These are phyloP conservation scores for Geotrichum siamense DNA, from an alignment of 1,139 yeast genomes.

Conservation along the genomic window DNA sequence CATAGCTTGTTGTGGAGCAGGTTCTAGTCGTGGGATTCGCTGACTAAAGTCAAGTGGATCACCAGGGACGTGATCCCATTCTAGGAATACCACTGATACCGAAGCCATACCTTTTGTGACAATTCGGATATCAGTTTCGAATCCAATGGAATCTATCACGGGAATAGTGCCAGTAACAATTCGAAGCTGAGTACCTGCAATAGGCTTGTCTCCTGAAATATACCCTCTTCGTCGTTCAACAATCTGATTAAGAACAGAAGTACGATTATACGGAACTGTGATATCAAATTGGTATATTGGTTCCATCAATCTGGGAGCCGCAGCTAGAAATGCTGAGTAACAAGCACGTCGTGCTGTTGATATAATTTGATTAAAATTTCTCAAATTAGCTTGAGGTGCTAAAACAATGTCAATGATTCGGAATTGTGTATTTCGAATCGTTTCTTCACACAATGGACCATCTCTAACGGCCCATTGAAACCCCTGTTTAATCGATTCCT, in stretches of 20 bases:
- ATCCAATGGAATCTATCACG: slow-evolving; percentile 82
- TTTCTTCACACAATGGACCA: slow-evolving; percentile 89
- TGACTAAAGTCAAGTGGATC: slow-evolving; percentile 72
- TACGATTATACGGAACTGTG: slow-evolving; percentile 46
- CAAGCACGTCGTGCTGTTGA: slow-evolving; percentile 84
- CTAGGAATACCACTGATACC: slow-evolving; percentile 56
- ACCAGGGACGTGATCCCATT: slow-evolving; percentile 83
- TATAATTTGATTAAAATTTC: slow-evolving; percentile 68
- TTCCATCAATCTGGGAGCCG: slow-evolving; percentile 74
- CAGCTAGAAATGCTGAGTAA: slow-evolving; percentile 70
- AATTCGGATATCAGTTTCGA: slow-evolving; percentile 76
- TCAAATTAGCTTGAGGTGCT: slow-evolving; percentile 42
- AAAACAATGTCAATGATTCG: slow-evolving; percentile 57
- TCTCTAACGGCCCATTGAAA: slow-evolving; percentile 78
- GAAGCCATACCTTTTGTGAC: slow-evolving; percentile 74
- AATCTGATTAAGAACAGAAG: slow-evolving; percentile 44
- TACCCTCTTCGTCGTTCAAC: slow-evolving; percentile 64
- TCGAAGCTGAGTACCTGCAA: slow-evolving; percentile 69
- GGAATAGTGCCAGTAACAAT: slow-evolving; percentile 64
- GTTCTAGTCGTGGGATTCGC: slow-evolving; percentile 59
- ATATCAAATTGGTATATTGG: slow-evolving; percentile 66
- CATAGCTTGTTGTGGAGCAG: slow-evolving; percentile 61
- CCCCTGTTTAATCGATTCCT: slow-evolving; percentile 60
- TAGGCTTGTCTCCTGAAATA: slow-evolving; percentile 45
- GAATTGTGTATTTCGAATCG: slow-evolving; percentile 64